Evolutionary conservation across 306 rosid genomes (phyloP).

Genomic region (Fagus crenata): DNA sequence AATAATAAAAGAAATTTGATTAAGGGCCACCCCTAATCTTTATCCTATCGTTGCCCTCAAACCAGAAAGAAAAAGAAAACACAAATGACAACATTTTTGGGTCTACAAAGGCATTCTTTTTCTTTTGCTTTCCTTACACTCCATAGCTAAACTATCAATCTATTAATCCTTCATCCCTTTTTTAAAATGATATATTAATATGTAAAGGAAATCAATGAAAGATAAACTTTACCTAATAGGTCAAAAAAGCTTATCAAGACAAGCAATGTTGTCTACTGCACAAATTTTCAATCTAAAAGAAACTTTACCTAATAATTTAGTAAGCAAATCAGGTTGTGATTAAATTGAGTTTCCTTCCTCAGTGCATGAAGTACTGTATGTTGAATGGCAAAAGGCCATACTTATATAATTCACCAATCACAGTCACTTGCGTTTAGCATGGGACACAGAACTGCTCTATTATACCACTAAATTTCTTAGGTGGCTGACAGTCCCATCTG

Average conservation of each 20-base stretch:
- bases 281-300: neutral
- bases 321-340: neutral
- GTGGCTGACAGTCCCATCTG: neutral
- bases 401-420: neutral
- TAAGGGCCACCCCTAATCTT: neutral
- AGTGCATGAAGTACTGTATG: neutral
- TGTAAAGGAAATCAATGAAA: neutral
- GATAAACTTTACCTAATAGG: slow-evolving; percentile 7
- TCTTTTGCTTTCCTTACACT: slow-evolving; percentile 9
- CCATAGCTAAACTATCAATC: neutral
- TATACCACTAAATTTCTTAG: neutral
- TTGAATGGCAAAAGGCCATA: neutral
- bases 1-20: neutral
- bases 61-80: neutral
- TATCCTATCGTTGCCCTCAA: slow-evolving; percentile 9
- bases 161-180: neutral
- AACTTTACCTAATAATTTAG: neutral
- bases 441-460: neutral
- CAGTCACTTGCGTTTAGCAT: neutral
- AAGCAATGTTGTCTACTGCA: neutral
- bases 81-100: neutral
- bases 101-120: slow-evolving; percentile 9
- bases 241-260: neutral
- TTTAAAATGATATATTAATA: neutral
- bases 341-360: neutral